These are phyloP conservation scores for Ormosia semicastrata DNA, from an alignment of 306 rosid genomes.

Conservation along the genomic window DNA sequence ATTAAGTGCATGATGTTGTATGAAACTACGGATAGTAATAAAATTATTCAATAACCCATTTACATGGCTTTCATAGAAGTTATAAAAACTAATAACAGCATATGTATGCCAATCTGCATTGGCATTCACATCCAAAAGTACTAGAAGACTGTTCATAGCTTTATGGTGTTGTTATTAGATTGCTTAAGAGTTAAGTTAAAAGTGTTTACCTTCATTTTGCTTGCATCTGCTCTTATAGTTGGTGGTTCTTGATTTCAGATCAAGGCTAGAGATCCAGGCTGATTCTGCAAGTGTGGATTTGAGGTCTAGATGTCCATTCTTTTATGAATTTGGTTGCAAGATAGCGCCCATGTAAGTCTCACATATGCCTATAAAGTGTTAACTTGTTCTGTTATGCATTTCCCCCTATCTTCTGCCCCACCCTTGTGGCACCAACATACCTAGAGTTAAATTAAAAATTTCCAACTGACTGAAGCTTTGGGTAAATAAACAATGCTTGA, in stretches of 20 bases:
- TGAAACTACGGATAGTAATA: conserved; percentile 14
- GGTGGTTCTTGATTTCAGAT: conserved; percentile 49
- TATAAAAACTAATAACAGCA: not conserved
- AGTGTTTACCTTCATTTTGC: not conserved
- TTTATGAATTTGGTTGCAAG: conserved; percentile 97
- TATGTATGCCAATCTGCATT: conserved; percentile 13
- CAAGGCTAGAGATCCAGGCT: conserved; percentile 89
- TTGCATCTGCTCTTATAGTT: conserved; percentile 12
- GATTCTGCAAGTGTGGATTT: conserved; percentile 80
- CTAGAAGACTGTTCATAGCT: not conserved
- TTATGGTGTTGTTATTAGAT: conserved; percentile 1
- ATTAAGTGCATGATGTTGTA: conserved; percentile 7
- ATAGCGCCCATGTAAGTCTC: conserved; percentile 79
- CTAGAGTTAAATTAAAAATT: not conserved
- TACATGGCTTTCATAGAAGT: not conserved
- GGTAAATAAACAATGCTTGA: not conserved
- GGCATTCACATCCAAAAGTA: conserved; percentile 1
- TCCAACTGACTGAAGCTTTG: not conserved
- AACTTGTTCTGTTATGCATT: not conserved
- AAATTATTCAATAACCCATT: not conserved
- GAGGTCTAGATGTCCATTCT: conserved; percentile 76
- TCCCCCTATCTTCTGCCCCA: not conserved
- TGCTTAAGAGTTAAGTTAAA: conserved; percentile 5
- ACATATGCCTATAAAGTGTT: not conserved
- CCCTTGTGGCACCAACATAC: not conserved